Conservation (phyloP, 768 basidiomycete species). For the Lactarius indigo region DNA sequence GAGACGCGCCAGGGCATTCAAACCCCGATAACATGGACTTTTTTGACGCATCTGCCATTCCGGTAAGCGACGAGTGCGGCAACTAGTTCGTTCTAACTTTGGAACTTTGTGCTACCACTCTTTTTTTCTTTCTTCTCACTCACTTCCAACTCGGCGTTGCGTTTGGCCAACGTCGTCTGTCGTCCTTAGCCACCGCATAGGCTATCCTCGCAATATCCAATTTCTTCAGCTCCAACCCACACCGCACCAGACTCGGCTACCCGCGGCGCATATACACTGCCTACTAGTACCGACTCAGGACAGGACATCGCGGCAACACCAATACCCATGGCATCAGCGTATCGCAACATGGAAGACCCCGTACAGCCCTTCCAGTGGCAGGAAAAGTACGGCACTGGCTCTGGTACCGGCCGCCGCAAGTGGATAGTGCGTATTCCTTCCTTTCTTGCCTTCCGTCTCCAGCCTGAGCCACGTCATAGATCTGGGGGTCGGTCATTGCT, state of each 20-base stretch:
- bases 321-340: slow-evolving; percentile 2
- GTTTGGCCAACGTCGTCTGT: slow-evolving; percentile 1
- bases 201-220: not conserved
- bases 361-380: slow-evolving; percentile 1
- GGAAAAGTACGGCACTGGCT: slow-evolving; percentile 12
- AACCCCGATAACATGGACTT: slow-evolving; percentile 11
- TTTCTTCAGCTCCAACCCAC: not conserved
- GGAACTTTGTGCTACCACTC: not conserved
- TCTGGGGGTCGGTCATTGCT: slow-evolving; percentile 46
- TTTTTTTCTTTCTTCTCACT: not conserved
- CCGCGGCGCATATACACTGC: slow-evolving; percentile 13
- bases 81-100: not conserved
- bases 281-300: not conserved
- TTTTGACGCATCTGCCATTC: slow-evolving; percentile 6
- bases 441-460: not conserved
- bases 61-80: slow-evolving; percentile 8
- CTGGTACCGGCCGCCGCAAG: slow-evolving; percentile 6
- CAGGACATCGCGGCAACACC: not conserved
- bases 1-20: not conserved
- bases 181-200: slow-evolving; percentile 10
- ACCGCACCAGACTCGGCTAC: slow-evolving; percentile 3
- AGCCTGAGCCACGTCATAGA: slow-evolving; percentile 35
- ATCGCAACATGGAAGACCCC: slow-evolving; percentile 9
- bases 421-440: slow-evolving; percentile 22
- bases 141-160: slow-evolving; percentile 4